These are phyloP conservation scores for Meyerozyma elateridarum DNA, from an alignment of 1,139 yeast genomes.

Conservation along the genomic window DNA sequence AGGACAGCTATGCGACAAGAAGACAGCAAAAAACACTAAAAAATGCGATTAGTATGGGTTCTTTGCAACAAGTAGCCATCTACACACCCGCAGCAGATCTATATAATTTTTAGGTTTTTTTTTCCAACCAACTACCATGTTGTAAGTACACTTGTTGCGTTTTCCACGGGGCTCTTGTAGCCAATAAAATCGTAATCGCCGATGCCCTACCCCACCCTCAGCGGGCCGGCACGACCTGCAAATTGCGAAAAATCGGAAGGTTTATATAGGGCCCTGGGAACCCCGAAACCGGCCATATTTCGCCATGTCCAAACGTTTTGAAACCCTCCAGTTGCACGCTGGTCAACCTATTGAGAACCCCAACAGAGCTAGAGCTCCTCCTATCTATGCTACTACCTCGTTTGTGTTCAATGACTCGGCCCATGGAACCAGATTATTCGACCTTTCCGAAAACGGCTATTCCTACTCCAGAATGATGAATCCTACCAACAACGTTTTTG, in stretches of 20 bases:
- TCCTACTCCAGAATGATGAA: constrained; percentile 88
- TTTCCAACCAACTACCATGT: too few species aligned
- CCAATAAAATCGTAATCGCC: background rate
- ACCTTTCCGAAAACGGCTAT: constrained; percentile 75
- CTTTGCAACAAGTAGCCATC: too few species aligned
- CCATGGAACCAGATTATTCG: constrained; percentile 89
- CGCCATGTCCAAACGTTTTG: constrained; percentile 62
- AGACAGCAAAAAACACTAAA: too few species aligned
- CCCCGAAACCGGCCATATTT: too few species aligned
- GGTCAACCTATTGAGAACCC: constrained; percentile 70
- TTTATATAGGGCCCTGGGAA: too few species aligned
- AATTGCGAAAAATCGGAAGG: constrained; percentile 6
- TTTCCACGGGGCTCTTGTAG: too few species aligned
- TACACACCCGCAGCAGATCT: too few species aligned
- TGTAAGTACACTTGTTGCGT: too few species aligned
- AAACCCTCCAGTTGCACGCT: constrained; percentile 90
- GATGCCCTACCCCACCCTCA: background rate
- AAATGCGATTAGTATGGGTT: too few species aligned
- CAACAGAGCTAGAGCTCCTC: constrained; percentile 78
- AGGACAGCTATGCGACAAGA: too few species aligned
- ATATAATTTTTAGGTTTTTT: too few species aligned
- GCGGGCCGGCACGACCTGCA: background rate
- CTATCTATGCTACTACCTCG: constrained; percentile 84
- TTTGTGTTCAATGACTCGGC: constrained; percentile 82
- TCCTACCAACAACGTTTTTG: constrained; percentile 90